Evolutionary conservation across 176 grass and related monocot species (phyloP), one percentile per base, ranked within the genome.

Genomic region (Oryza rufipogon): DNA sequence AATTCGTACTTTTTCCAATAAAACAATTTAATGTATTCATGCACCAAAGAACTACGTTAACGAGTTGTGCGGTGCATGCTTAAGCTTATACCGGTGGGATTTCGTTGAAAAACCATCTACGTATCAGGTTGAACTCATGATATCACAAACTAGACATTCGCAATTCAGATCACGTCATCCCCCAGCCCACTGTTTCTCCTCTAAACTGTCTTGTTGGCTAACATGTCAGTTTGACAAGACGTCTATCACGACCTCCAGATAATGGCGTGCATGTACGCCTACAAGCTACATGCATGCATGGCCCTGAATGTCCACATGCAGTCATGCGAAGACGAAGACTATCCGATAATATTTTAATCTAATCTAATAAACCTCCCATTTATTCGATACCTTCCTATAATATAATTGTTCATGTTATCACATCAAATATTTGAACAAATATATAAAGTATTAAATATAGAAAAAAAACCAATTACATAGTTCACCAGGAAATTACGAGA

Each of bases 241-340:
- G 71, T 75, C 34, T 22, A 70, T 68, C 49, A 48, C 68, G 39
- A 54, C 39, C 30, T 73, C 71, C 41, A 66, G 78, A 66, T 26
- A 73, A 85, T 44, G 74, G 46, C 78, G 44, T 68, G 68, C 23
- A 42, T 33, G 88, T 63, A 23, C n/a, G n/a, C 20, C 20, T 63
- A 63, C 58, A 23, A 2, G 20, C 64, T 30, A 47, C 45, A 80
- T 49, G 68, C 23, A 42, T 19, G 83, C 78, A 90, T 82, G 78
- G 88, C 58, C 78, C 23, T 90, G 83, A 86, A 82, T 36, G 19
- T 64, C 33, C 69, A 75, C 71, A 61, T 70, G 67, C 83, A 79
- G 7, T 3, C 17, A 79, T 71, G 42, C 83, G 4, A 11, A 52
- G 41, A 7, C 72, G 12, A 11, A 70, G 30, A 4, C 66, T 52